Base-by-base conservation (phyloP, 345 rosid species). In the Linum trigynum region DNA sequence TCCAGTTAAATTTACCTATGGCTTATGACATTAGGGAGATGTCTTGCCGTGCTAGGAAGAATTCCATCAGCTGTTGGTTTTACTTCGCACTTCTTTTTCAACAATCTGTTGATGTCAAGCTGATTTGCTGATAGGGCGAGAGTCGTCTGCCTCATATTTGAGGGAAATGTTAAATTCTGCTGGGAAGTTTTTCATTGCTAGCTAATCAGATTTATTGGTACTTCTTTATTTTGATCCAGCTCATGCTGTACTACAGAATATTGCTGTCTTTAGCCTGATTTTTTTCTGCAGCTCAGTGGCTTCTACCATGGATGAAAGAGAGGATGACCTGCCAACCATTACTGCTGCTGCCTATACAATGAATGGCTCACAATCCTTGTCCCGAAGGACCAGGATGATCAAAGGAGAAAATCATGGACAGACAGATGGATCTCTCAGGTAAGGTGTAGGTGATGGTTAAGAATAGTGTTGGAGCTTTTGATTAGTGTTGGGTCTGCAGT, bases 271-370 rank as follows among this genome's bases (percentile, higher is more conserved):
- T 67, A 74, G 74, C 72, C 72, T 74, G 65, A 72, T 73, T 74
- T 56, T 57, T 74, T 75, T 74, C 58, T 84, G 80, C 96, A 94
- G 99, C 78, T 86, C 90, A 70, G 84, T 78, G 68, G 83, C 83
- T 66, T 84, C 89, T 35, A 85, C 81, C 80, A 77, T 85, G 80
- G 70, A 86, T 78, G 97, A 90, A 70, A 79, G 81, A 76, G 92
- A 90, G 74, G 99, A 94, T 68, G 97, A 88, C 73, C 76, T 94
- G 70, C 97, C 95, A 69, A 86, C 96, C 55, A 86, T 90, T 23
- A 78, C 84, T 59, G 97, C 86, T 78, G 82, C 83, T 75, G 83
- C 90, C 64, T 79, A 80, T 75, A 71, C 82, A 38, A 79, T 79
- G 66, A 88, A 76, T 78, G 75, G 73, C 74, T 86, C 87, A n/a